phyloP scores from a whole-genome alignment of 768 basidiomycete genomes.

The Neoboletus magnificus region DNA sequence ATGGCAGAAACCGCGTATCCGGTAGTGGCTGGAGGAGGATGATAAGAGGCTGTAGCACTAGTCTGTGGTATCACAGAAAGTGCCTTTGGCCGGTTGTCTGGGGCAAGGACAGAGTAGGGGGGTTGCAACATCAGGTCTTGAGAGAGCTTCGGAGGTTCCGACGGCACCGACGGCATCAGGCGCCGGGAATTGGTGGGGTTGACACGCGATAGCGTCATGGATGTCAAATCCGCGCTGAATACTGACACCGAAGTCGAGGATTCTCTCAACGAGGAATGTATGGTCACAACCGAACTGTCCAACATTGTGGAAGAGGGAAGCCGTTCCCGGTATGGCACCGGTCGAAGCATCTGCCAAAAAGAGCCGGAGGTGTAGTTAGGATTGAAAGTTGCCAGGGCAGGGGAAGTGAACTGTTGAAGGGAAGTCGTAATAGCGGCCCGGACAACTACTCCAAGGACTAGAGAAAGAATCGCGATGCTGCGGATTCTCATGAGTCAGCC shows the following conservation, averaged over 20 bases:
- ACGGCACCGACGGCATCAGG: constrained; percentile 17
- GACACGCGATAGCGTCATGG: constrained; percentile 22
- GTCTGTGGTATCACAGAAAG: constrained; percentile 26
- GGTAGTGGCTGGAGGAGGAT: constrained; percentile 16
- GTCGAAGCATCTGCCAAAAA: constrained; percentile 43
- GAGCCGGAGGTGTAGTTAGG: constrained; percentile 28
- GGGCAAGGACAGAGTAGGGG: constrained; percentile 23
- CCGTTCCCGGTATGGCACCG: constrained; percentile 39
- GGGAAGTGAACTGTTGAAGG: constrained; percentile 20
- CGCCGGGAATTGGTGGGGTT: constrained; percentile 25
- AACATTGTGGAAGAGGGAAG: constrained; percentile 27
- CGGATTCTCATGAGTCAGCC: constrained; percentile 9
- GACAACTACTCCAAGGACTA: constrained; percentile 55
- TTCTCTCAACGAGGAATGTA: constrained; percentile 45
- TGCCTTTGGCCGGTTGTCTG: constrained; percentile 27
- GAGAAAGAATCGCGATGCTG: constrained; percentile 66
- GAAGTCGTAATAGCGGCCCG: constrained; percentile 24
- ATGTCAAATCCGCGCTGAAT: constrained; percentile 45
- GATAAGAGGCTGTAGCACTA: constrained; percentile 2
- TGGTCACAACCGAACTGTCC: constrained; percentile 28
- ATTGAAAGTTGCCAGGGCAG: constrained; percentile 12
- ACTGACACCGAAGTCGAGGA: constrained; percentile 50
- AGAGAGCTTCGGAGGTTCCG: constrained; percentile 28
- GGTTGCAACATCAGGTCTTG: constrained; percentile 40
- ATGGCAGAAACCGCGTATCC: constrained; percentile 17